phyloP scores from a whole-genome alignment of 2,329 filamentous ascomycete species.

The Aphanoascus verrucosus region DNA sequence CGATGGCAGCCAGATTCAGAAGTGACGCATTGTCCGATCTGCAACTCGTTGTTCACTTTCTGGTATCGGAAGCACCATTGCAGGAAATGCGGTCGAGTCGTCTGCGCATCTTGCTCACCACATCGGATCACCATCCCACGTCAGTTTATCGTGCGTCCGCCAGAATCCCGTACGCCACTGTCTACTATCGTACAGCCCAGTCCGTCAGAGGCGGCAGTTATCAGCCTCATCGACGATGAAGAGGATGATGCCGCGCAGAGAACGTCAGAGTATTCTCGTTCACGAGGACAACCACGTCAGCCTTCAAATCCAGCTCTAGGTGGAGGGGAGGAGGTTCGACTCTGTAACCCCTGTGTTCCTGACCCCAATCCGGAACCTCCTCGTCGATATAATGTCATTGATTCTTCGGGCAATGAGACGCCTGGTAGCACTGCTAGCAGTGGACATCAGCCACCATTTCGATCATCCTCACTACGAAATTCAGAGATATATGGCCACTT shows the following conservation, averaged over 20 bases:
- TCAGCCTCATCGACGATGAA: slow-evolving; percentile 38
- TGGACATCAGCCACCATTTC: neutral
- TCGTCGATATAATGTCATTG: slow-evolving; percentile 21
- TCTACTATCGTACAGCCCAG: slow-evolving; percentile 32
- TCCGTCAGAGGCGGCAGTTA: slow-evolving; percentile 37
- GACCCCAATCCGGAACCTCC: slow-evolving; percentile 54
- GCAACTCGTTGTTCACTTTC: slow-evolving; percentile 65
- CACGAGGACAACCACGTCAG: slow-evolving; percentile 12
- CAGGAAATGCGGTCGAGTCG: slow-evolving; percentile 88
- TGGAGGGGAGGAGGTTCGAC: slow-evolving; percentile 56
- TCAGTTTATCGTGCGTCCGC: slow-evolving; percentile 76
- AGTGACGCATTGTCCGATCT: slow-evolving; percentile 75
- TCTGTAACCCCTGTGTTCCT: slow-evolving; percentile 63
- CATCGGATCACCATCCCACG: slow-evolving; percentile 91
- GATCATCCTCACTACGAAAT: neutral
- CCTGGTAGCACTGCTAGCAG: neutral
- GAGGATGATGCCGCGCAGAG: neutral
- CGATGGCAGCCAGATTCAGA: slow-evolving; percentile 83
- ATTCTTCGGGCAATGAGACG: neutral
- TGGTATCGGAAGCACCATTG: slow-evolving; percentile 90
- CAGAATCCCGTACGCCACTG: slow-evolving; percentile 38
- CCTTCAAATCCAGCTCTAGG: slow-evolving; percentile 43
- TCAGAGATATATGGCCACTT: slow-evolving; percentile 2
- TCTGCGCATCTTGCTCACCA: slow-evolving; percentile 80
- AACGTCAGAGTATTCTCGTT: neutral